Conservation (phyloP, 2,329 filamentous ascomycete genomes). For the Penicillium sp. region DNA sequence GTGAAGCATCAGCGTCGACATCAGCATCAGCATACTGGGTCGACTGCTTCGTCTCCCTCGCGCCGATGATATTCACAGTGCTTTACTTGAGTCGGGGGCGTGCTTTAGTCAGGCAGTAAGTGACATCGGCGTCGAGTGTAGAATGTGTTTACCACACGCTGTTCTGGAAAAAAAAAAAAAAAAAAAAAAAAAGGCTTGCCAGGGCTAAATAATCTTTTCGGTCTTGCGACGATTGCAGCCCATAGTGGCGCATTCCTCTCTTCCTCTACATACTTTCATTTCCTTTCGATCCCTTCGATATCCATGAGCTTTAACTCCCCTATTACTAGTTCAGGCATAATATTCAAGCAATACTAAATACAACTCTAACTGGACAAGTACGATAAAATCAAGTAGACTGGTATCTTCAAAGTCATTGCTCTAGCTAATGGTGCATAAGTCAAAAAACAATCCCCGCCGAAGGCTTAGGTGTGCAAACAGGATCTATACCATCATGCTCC, state of each 20-base stretch:
- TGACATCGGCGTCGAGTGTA: not conserved
- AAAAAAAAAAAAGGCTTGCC: not conserved
- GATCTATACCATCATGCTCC: conserved; percentile 1
- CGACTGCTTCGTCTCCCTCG: conserved; percentile 7
- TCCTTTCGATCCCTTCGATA: conserved; percentile 1
- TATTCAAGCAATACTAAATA: too few relatives aligned
- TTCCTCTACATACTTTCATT: not conserved
- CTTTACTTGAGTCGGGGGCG: not conserved
- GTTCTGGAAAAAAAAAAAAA: not conserved
- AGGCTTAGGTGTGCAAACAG: not conserved
- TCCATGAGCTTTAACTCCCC: not conserved
- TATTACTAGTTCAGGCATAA: too few relatives aligned
- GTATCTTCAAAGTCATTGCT: not conserved
- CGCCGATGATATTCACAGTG: not conserved
- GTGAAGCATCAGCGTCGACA: conserved; percentile 7
- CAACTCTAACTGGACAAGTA: too few relatives aligned
- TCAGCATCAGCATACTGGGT: conserved; percentile 3
- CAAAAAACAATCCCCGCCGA: not conserved
- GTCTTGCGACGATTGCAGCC: not conserved
- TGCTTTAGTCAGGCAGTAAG: not conserved
- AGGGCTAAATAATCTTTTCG: not conserved
- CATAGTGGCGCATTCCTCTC: not conserved
- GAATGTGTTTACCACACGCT: not conserved
- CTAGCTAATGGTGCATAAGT: conserved; percentile 1
- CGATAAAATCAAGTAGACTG: not conserved